Percentiles rank a stretch among this genome's conserved stretches.
These are phyloP conservation scores for Malania oleifera DNA, from an alignment of 164 flowering plant genomes.

Conservation along the genomic window DNA sequence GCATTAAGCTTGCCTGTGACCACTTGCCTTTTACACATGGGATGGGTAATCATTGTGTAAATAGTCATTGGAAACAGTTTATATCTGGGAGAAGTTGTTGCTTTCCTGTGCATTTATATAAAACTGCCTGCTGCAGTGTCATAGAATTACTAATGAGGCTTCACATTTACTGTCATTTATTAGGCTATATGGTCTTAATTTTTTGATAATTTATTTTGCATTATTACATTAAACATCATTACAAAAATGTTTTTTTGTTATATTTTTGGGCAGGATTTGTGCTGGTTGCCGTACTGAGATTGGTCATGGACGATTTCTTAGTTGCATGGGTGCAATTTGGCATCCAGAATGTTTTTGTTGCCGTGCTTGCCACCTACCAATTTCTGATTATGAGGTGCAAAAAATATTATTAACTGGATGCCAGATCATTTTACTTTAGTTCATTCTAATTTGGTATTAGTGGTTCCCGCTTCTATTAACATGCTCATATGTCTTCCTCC, in stretches of 20 bases:
- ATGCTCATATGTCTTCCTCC: conserved; percentile 9
- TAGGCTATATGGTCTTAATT: neutral
- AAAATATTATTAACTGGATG: neutral
- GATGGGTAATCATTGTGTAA: too few species aligned
- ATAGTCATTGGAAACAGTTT: too few species aligned
- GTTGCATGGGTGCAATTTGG: conserved; percentile 92
- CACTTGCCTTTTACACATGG: too few species aligned
- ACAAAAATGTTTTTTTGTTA: neutral
- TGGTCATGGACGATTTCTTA: conserved; percentile 85
- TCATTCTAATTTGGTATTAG: too few species aligned
- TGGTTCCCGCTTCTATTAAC: neutral
- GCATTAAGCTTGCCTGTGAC: too few species aligned
- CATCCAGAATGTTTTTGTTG: conserved; percentile 98
- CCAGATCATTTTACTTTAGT: neutral
- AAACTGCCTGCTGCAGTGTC: too few species aligned
- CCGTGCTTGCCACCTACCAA: conserved; percentile 74
- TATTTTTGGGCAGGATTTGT: conserved; percentile 50
- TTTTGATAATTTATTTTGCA: neutral
- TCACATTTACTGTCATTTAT: too few species aligned
- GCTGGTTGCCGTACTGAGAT: conserved; percentile 88
- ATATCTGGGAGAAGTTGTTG: too few species aligned
- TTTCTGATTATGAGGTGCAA: conserved; percentile 86
- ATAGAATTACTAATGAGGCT: too few species aligned
- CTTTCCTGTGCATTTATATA: too few species aligned
- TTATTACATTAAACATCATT: neutral